Percentiles rank a stretch among this genome's conserved stretches.
Evolutionary conservation across 2,329 filamentous ascomycete genomes (phyloP).

Genomic region (Torrubiella hemipterigena): DNA sequence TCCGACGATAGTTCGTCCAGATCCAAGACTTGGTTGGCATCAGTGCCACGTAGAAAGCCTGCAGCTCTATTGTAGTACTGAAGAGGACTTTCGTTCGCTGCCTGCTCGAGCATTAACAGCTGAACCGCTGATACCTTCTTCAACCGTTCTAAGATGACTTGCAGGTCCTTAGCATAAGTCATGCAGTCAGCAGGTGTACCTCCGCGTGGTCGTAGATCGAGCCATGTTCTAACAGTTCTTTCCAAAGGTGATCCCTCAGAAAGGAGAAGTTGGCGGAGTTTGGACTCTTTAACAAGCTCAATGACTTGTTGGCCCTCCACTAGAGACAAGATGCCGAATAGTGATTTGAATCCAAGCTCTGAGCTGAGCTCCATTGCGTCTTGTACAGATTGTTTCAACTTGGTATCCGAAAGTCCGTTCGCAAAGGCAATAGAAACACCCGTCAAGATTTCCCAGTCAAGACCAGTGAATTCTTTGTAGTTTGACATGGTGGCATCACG

Average conservation of each 20-base stretch:
- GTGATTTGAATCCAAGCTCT: constrained; percentile 23
- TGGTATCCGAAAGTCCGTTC: constrained; percentile 34
- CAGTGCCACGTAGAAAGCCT: constrained; percentile 20
- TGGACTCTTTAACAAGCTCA: constrained; percentile 28
- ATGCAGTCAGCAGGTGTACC: too few species aligned
- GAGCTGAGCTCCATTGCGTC: constrained; percentile 11
- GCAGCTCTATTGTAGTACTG: constrained; percentile 35
- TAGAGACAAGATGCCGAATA: constrained; percentile 41
- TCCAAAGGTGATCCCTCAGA: constrained; percentile 16
- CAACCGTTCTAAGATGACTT: constrained; percentile 32
- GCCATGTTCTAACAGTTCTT: constrained; percentile 32
- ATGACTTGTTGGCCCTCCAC: constrained; percentile 44
- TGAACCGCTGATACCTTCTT: constrained; percentile 41
- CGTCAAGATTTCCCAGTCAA: constrained; percentile 37
- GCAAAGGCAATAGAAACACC: constrained; percentile 42
- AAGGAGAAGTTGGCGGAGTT: constrained; percentile 7
- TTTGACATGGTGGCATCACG: constrained; percentile 39
- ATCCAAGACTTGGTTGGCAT: constrained; percentile 18
- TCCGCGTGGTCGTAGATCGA: constrained; percentile 27
- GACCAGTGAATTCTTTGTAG: constrained; percentile 23
- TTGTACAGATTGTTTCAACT: constrained; percentile 33
- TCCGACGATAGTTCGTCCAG: constrained; percentile 4
- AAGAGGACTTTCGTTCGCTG: constrained; percentile 35
- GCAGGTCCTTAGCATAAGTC: constrained; percentile 40
- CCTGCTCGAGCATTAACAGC: constrained; percentile 40